Base-by-base conservation (phyloP, 225 moss, liverwort and hornwort species). In the Antitrichia curtipendula region DNA sequence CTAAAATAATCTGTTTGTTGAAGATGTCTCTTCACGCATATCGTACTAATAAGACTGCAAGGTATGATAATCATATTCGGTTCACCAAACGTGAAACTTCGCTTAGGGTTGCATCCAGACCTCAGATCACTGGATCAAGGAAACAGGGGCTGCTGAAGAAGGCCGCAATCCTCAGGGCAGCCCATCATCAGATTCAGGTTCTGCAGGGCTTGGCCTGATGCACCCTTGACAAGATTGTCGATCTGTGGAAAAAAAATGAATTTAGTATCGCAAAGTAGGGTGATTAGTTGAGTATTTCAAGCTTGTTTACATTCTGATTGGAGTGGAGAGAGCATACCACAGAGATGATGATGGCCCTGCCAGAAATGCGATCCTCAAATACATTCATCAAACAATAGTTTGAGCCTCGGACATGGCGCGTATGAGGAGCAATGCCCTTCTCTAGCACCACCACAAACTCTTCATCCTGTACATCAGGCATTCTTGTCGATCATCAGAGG, bases 351-450 rank as follows among this genome's bases (percentile, higher is more conserved):
- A 96, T 98, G 53, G 98, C 96, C 79, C 96, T 91, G 88, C 98
- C 98, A n/a, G 96, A 87, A 27, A 98, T 96, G 28, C 98, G 94
- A 92, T 98, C 98, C 93, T 98, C 94, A 74, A 98, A 98, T 40
- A 96, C 96, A 84, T 95, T 98, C 52, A 96, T 56, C 81, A 95
- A 89, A 83, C 96, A 98, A 78, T 98, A 96, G 87, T 98, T 96
- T 56, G 96, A 98, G 63, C 98, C 98, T 71, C 94, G 91, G 68
- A 96, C 96, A 59, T 98, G 96, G 62, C 89, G 90, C 38, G 96
- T 98, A 16, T 94, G 94, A 57, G 96, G 98, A 28, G 94, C 90
- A 18, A 93, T 58, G 63, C 94, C 96, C 81, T 93, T 93, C 50
- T 93, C 92, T 78, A 98, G 87, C 69, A 96, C 89, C 79, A 93